Evolutionary conservation across 495 filamentous ascomycete genomes (phyloP), one percentile per base, ranked within the genome.

Genomic region (Mycothermus thermophilus): DNA sequence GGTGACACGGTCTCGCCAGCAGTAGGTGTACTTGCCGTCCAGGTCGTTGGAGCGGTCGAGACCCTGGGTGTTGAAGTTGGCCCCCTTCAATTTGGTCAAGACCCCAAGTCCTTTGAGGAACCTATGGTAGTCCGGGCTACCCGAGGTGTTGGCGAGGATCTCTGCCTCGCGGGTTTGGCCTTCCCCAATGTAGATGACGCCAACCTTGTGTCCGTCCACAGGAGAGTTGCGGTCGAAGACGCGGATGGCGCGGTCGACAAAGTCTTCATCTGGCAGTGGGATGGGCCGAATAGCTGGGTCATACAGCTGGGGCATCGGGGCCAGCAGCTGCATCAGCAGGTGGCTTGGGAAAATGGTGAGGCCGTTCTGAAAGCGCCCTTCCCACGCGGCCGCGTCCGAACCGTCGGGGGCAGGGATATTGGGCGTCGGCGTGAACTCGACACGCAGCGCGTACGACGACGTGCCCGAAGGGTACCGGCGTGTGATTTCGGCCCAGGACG

Each of bases 191-290:
- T 94, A 99, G 34, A 99, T 76, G 14, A 99, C 77, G 13, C 90
- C 92, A 30, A 93, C 80, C 51, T 93, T 93, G 57, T 99, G 85
- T 8, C 86, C 80, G 57, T 99, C 92, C 4, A 99, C 80, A 17
- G 87, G 83, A 32, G 87, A 77, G 38, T 72, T 94, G 18, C 77
- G 76, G 54, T 96, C 92, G 55, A 99, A 92, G 22, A 67, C 60
- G 27, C 62, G 73, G 22, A 96, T 76, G 0, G 83, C 79, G 35
- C 87, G 74, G 21, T 71, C 64, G n/a, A 78, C 77, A 13, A 68
- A 69, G 5, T 88, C 83, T 48, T 93, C 83, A 12, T 93, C 79
- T 3, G 85, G 81, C 3, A 95, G 67, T 3, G 78, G 73, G 32
- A 95, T 77, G 0, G 81, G 86, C 25, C 79, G 77, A 35, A 69